phyloP scores from a whole-genome alignment of 202 grass and related monocot genomes.

The Eragrostis tef region DNA sequence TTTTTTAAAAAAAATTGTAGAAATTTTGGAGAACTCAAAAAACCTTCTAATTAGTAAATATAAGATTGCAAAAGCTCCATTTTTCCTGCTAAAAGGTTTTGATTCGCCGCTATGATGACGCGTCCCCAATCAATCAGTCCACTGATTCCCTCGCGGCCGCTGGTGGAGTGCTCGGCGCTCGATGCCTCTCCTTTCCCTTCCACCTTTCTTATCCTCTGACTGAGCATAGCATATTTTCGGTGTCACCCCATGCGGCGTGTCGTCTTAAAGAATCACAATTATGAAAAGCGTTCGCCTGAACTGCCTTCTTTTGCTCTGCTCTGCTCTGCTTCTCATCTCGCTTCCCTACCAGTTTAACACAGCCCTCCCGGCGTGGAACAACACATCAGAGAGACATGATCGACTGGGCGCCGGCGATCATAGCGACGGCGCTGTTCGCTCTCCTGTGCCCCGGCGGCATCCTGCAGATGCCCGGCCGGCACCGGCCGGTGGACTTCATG shows the following conservation, averaged over 20 bases:
- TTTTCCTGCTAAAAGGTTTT: slow-evolving; percentile 43
- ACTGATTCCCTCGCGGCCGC: slow-evolving; percentile 46
- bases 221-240: slow-evolving; percentile 12
- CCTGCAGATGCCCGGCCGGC: slow-evolving; percentile 83
- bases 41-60: no score
- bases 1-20: no score
- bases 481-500: slow-evolving; percentile 72
- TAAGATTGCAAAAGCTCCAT: slow-evolving; percentile 27
- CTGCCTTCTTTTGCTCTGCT: not conserved
- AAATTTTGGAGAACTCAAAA: no score
- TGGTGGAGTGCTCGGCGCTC: slow-evolving; percentile 20
- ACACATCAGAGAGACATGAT: slow-evolving; percentile 47
- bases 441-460: slow-evolving; percentile 74
- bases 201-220: slow-evolving; percentile 32
- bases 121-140: slow-evolving; percentile 38
- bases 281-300: not conserved
- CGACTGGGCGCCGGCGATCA: slow-evolving; percentile 84
- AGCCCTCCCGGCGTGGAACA: not conserved
- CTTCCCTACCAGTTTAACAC: not conserved
- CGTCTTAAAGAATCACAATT: slow-evolving; percentile 6
- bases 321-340: not conserved
- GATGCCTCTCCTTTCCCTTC: slow-evolving; percentile 39
- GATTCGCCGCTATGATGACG: slow-evolving; percentile 35
- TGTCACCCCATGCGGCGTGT: not conserved
- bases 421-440: slow-evolving; percentile 82